Evolutionary conservation across 2,329 filamentous ascomycete species (phyloP), one percentile per base, ranked within the genome.

Genomic region (Ceratocystis destructans): DNA sequence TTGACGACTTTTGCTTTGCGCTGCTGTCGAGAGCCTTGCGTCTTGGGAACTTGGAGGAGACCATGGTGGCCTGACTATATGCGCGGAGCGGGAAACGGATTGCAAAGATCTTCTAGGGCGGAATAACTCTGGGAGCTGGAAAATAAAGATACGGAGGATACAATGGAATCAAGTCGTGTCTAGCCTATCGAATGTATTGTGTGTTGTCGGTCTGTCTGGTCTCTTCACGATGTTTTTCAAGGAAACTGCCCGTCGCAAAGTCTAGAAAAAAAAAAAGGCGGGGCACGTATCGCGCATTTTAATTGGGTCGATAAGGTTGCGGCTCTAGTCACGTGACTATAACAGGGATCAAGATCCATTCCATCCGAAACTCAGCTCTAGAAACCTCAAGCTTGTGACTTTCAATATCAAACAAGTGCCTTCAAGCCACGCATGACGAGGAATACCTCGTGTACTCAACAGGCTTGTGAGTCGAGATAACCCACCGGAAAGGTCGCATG

Each of bases 21-120:
- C 44, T 28, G 8, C 44, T 45, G 37, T 63, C 46, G 28, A 50
- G 48, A n/a, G 66, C 64, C 45, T 69, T 66, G 64, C 69, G 70
- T 64, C 67, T 66, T 25, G 55, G 63, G 28, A 66, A 61, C 28
- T 69, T 70, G 48, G 53, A 46, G 48, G 25, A 28, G 37, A 53
- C 62, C 61, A 67, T 63, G 15, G 5, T 55, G 37, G 37, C 37
- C 37, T 22, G 25, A 17, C 57, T 12, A 15, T 28, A 15, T 25
- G 25, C 41, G 22, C 22, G 22, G 22, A 22, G 22, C 1, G 4
- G 53, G 53, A 10, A 28, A 12, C 15, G 25, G 53, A 57, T 4
- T 4, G 10, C 3, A 1, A 12, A 17, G 4, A 17, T 25, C n/a
- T 53, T 53, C 0, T 53, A 53, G n/a, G 7, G 28, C 12, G 2